A percentile compares a stretch with the other conserved stretches of the same genome.
These are phyloP conservation scores for Leptodontidium sp. DNA, from an alignment of 2,329 filamentous ascomycete genomes.

Conservation along the genomic window DNA sequence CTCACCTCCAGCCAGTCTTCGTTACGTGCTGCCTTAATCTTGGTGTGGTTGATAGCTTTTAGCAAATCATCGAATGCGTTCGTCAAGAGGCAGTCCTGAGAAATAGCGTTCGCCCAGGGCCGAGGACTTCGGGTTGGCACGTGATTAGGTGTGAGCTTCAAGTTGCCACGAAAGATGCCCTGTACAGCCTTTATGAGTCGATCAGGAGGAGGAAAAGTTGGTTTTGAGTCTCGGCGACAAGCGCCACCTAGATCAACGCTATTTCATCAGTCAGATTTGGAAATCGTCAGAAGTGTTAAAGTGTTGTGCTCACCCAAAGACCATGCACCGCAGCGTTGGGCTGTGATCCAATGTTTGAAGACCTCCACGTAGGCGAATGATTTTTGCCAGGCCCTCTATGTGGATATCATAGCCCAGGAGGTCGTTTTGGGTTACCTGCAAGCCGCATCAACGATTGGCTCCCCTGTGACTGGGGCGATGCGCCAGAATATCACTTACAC, in stretches of 20 bases:
- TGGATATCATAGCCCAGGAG: not conserved
- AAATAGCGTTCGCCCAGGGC: not conserved
- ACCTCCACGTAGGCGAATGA: conserved; percentile 9
- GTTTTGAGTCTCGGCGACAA: not conserved
- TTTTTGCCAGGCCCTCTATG: conserved; percentile 8
- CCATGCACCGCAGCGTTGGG: conserved; percentile 15
- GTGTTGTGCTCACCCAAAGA: not conserved
- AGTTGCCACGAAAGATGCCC: not conserved
- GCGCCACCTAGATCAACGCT: conserved; percentile 14
- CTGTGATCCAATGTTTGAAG: not conserved
- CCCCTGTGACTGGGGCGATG: not conserved
- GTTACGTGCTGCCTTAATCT: not conserved
- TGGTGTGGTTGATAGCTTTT: conserved; percentile 3
- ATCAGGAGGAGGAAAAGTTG: not conserved
- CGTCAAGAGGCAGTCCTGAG: not conserved
- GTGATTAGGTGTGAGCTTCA: not conserved
- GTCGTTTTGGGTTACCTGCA: conserved; percentile 1
- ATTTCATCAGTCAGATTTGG: not conserved
- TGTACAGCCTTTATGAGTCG: not conserved
- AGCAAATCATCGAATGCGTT: conserved; percentile 5
- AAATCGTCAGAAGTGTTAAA: not conserved
- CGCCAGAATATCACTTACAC: not conserved
- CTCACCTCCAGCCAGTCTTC: conserved; percentile 5
- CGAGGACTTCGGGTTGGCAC: not conserved
- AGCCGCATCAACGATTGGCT: not conserved